These are phyloP conservation scores for Dipteronia sinensis DNA, from an alignment of 345 rosid genomes.

Conservation along the genomic window DNA sequence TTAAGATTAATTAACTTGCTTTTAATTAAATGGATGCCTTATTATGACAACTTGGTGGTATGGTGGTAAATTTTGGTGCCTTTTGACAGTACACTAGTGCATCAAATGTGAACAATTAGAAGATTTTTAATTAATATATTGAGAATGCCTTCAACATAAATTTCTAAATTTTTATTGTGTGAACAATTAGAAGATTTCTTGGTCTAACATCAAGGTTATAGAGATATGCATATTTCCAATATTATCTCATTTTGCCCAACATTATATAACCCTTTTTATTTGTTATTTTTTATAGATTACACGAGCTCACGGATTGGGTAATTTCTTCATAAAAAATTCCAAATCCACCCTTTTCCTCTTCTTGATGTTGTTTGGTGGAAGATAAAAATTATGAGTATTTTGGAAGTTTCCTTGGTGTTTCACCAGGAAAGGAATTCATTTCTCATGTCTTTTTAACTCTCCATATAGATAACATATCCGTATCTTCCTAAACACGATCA, in stretches of 20 bases:
- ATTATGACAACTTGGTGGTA: neutral
- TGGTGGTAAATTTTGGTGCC: neutral
- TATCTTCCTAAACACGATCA: neutral
- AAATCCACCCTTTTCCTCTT: neutral
- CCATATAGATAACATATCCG: neutral
- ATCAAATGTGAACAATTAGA: too few species aligned
- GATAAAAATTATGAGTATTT: neutral
- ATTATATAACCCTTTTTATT: too few species aligned
- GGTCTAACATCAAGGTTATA: neutral
- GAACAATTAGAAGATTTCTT: constrained; percentile 3
- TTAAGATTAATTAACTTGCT: neutral
- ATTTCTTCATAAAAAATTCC: neutral
- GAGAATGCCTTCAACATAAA: neutral
- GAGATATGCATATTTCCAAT: neutral
- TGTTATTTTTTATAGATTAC: too few species aligned
- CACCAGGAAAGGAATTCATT: neutral
- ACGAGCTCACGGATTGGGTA: too few species aligned
- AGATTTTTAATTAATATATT: too few species aligned
- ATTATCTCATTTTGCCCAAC: neutral
- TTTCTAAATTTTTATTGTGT: neutral
- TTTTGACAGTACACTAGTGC: neutral
- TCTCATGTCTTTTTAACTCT: neutral
- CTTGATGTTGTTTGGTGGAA: neutral
- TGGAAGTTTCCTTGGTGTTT: too few species aligned
- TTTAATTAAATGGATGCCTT: constrained; percentile 5